phyloP scores from a whole-genome alignment of 257 asterid species.

The Petunia axillaris region DNA sequence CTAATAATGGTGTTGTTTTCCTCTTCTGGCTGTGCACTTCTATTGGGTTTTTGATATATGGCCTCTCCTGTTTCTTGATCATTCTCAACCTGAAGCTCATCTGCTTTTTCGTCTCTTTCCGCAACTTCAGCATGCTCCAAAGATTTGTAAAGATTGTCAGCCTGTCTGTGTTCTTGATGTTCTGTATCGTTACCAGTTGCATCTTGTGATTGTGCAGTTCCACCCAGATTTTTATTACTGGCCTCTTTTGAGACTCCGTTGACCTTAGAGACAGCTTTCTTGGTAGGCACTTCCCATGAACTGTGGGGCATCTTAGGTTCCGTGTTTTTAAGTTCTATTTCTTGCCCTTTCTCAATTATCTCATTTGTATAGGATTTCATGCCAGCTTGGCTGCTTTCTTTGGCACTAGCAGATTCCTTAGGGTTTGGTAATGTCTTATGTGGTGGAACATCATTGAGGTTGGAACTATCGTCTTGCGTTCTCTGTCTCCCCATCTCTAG shows the following conservation, averaged over 20 bases:
- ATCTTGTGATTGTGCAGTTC: slow-evolving; percentile 11
- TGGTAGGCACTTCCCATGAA: slow-evolving; percentile 7
- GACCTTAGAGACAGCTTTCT: background rate
- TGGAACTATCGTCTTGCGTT: slow-evolving; percentile 4
- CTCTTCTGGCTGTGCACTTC: slow-evolving; percentile 17
- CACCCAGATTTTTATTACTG: slow-evolving; percentile 10
- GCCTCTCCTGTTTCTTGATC: slow-evolving; percentile 35
- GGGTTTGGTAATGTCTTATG: background rate
- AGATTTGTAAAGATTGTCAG: background rate
- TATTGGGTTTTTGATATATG: slow-evolving; percentile 21
- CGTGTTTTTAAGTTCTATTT: background rate
- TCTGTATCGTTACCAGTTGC: background rate
- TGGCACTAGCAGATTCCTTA: background rate
- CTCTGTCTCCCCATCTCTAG: background rate
- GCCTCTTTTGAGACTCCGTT: slow-evolving; percentile 24
- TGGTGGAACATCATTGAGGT: background rate
- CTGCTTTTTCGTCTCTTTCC: slow-evolving; percentile 28
- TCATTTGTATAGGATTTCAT: background rate
- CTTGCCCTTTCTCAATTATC: background rate
- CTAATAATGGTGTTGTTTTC: background rate
- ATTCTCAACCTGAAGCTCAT: slow-evolving; percentile 32
- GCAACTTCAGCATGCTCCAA: background rate
- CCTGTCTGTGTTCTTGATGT: slow-evolving; percentile 5
- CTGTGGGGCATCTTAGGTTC: background rate
- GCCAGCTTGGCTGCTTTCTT: background rate